These are phyloP conservation scores for Debaryomyces hansenii DNA, from an alignment of 805 yeast species.

Conservation along the genomic window DNA sequence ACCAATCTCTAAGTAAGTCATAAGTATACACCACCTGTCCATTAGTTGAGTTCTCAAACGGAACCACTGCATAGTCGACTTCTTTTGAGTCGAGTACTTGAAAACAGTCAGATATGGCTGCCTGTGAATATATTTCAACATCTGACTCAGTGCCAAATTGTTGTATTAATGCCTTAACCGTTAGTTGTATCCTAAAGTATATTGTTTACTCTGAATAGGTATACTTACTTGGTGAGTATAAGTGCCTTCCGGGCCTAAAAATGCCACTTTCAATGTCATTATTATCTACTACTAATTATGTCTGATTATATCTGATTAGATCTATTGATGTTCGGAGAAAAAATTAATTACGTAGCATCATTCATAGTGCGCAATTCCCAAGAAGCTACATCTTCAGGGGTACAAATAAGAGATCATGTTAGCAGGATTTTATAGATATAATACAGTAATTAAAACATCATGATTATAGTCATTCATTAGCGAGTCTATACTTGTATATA, in stretches of 20 bases:
- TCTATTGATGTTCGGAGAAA: too few species aligned
- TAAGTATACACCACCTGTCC: conserved; percentile 89
- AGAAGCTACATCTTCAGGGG: too few species aligned
- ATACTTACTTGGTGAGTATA: conserved; percentile 79
- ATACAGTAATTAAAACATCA: too few species aligned
- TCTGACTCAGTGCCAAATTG: conserved; percentile 44
- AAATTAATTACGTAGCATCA: too few species aligned
- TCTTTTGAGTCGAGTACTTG: conserved; percentile 40
- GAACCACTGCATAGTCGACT: conserved; percentile 77
- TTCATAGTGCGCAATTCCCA: too few species aligned
- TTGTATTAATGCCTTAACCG: conserved; percentile 44
- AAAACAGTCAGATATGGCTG: conserved; percentile 63
- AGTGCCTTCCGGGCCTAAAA: conserved; percentile 88
- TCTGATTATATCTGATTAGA: too few species aligned
- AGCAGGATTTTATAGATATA: too few species aligned
- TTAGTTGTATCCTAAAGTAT: conserved; percentile 1
- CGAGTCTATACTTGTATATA: not conserved
- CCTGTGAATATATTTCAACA: conserved; percentile 35
- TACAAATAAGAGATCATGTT: too few species aligned
- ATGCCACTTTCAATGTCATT: conserved; percentile 53
- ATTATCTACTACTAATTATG: not conserved
- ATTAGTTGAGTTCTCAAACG: conserved; percentile 91
- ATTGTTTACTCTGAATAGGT: not conserved
- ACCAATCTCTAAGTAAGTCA: conserved; percentile 75
- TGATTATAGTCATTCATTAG: too few species aligned